A percentile compares a stretch with the other conserved stretches of the same genome.
Conservation (phyloP, 2,329 filamentous ascomycete genomes). For the Phialophora tarda region DNA sequence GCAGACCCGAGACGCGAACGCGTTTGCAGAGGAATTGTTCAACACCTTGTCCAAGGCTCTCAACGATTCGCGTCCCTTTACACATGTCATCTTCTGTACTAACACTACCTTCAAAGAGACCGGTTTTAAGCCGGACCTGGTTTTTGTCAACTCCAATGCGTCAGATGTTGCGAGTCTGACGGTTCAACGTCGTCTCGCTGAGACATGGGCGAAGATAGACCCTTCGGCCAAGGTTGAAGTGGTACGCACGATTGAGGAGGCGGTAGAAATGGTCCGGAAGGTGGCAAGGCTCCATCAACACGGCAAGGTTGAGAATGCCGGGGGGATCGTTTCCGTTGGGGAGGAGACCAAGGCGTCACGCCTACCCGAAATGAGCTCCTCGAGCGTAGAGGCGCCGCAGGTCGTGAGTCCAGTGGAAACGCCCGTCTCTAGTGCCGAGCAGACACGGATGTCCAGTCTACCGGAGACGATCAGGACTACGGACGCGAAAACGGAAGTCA, state of each 20-base stretch:
- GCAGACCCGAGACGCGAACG: conserved; percentile 76
- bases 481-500: conserved; percentile 51
- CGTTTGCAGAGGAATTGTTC: conserved; percentile 69
- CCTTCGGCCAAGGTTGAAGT: conserved; percentile 61
- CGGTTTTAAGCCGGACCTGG: conserved; percentile 68
- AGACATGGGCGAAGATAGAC: conserved; percentile 64
- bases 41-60: conserved; percentile 57
- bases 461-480: too few relatives aligned
- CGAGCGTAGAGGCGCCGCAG: background rate
- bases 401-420: background rate
- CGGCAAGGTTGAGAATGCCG: conserved; percentile 34
- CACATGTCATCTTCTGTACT: conserved; percentile 78
- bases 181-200: conserved; percentile 71
- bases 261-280: conserved; percentile 63
- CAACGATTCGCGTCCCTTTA: conserved; percentile 60
- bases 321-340: background rate
- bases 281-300: conserved; percentile 43
- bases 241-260: conserved; percentile 70
- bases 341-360: background rate
- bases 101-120: conserved; percentile 70
- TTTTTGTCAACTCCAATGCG: conserved; percentile 66
- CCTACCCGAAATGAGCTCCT: background rate
- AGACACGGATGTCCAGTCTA: background rate
- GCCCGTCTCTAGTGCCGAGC: too few relatives aligned
- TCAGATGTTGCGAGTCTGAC: conserved; percentile 63